Conservation (phyloP, 768 basidiomycete species). For the Leccinellum rugosiceps region DNA sequence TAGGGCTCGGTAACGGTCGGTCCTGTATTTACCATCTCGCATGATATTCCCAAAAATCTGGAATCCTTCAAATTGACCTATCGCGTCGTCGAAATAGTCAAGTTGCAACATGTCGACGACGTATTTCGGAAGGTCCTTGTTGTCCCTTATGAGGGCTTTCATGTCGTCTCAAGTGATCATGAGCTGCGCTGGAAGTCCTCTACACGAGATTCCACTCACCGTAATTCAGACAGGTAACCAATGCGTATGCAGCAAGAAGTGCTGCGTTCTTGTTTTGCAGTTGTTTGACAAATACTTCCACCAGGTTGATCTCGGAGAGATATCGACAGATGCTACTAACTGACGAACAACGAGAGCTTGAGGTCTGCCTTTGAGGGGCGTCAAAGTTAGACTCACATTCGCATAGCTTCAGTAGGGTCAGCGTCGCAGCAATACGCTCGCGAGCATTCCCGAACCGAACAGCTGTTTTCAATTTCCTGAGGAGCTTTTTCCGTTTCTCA, state of each 20-base stretch:
- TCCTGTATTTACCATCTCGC: conserved; percentile 14
- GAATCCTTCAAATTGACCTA: conserved; percentile 23
- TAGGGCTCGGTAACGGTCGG: background rate
- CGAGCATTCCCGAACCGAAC: background rate
- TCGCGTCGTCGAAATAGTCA: conserved; percentile 25
- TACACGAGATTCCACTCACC: conserved; percentile 2
- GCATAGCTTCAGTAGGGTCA: conserved; percentile 23
- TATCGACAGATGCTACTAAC: conserved; percentile 4
- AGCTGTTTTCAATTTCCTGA: conserved; percentile 9
- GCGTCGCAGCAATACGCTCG: conserved; percentile 23
- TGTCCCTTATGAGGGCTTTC: conserved; percentile 6
- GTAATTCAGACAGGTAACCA: conserved; percentile 14
- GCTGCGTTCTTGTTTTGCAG: conserved; percentile 13
- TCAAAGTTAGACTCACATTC: conserved; percentile 10
- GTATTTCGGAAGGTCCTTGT: conserved; percentile 8
- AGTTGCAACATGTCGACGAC: conserved; percentile 22
- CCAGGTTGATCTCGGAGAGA: conserved; percentile 6
- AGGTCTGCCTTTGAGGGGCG: background rate
- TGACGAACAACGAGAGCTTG: conserved; percentile 2
- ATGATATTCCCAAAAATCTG: conserved; percentile 23
- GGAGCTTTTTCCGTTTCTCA: conserved; percentile 4
- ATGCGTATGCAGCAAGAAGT: conserved; percentile 23
- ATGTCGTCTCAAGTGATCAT: conserved; percentile 11
- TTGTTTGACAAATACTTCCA: conserved; percentile 15
- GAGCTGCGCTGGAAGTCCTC: background rate